Conservation (phyloP, 768 basidiomycete species). For the Suillus tomentosus region DNA sequence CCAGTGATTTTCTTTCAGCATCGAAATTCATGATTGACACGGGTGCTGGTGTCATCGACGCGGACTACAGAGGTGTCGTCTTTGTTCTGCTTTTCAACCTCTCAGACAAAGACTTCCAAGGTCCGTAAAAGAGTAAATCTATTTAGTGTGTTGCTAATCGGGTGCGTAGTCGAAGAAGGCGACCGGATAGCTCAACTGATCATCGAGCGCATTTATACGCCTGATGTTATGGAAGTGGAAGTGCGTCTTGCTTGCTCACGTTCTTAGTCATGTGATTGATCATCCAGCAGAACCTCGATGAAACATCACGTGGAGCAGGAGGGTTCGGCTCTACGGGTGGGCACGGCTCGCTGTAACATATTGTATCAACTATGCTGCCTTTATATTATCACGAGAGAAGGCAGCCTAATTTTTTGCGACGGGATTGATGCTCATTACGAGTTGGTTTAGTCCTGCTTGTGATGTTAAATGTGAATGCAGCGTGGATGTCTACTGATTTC, state of each 20-base stretch:
- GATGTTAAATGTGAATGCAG: neutral
- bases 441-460: neutral
- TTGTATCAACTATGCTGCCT: constrained; percentile 14
- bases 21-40: constrained; percentile 98
- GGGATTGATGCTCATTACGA: neutral
- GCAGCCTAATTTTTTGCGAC: neutral
- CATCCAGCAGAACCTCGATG: constrained; percentile 69
- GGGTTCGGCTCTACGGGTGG: constrained; percentile 98
- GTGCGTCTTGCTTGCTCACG: constrained; percentile 44
- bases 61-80: constrained; percentile 91
- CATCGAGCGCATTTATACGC: constrained; percentile 86
- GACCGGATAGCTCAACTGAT: constrained; percentile 97
- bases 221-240: constrained; percentile 83
- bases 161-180: constrained; percentile 74
- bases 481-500: neutral
- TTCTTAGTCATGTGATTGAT: constrained; percentile 14
- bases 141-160: neutral
- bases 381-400: no score
- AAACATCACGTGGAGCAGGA: constrained; percentile 78
- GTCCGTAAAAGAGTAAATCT: constrained; percentile 38
- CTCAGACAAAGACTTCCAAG: constrained; percentile 86
- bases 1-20: constrained; percentile 47
- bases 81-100: constrained; percentile 93
- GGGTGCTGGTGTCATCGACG: constrained; percentile 96
- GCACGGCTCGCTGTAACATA: constrained; percentile 51